Evolutionary conservation across 306 rosid genomes (phyloP).

Genomic region (Vigna angularis): DNA sequence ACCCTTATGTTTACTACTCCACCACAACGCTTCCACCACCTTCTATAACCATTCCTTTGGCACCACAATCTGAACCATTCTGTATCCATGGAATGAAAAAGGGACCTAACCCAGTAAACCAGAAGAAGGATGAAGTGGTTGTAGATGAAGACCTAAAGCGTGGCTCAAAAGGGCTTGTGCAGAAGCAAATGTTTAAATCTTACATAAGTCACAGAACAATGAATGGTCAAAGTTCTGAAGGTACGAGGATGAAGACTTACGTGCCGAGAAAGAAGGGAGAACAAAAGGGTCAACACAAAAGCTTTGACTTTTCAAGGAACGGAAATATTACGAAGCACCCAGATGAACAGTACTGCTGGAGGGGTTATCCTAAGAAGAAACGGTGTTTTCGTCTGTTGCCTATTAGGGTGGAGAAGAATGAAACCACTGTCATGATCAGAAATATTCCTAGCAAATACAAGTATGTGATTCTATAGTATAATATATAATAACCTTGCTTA

Average conservation of each 20-base stretch:
- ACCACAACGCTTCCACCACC: neutral
- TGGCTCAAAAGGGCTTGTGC: neutral
- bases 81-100: neutral
- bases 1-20: neutral
- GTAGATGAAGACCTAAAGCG: neutral
- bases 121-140: neutral
- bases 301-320: neutral
- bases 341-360: neutral
- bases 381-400: conserved; percentile 1
- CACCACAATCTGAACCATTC: neutral
- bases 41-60: neutral
- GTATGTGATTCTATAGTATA: conserved; percentile 38
- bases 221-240: neutral
- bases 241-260: neutral
- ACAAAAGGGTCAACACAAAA: neutral
- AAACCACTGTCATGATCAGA: conserved; percentile 63
- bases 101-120: neutral
- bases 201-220: neutral
- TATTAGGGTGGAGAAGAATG: neutral
- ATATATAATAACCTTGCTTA: neutral
- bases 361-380: conserved; percentile 18
- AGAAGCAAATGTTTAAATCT: neutral
- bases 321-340: neutral
- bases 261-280: neutral
- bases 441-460: conserved; percentile 67